A percentile compares a stretch with the other conserved stretches of the same genome.
Evolutionary conservation across 495 filamentous ascomycete genomes (phyloP).

Genomic region (Penicillium canariense): DNA sequence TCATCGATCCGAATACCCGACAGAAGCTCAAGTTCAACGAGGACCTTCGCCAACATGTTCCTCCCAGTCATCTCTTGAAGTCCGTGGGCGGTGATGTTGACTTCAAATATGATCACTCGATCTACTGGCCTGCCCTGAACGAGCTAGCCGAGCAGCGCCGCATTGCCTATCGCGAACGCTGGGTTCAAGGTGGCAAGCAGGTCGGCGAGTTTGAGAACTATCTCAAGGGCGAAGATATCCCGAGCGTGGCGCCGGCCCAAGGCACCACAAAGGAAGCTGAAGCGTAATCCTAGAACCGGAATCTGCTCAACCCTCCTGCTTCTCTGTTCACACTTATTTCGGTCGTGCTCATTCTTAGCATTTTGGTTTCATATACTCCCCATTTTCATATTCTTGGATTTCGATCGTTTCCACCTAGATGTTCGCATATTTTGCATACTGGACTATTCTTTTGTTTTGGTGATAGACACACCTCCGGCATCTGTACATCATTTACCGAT

Average conservation of each 20-base stretch:
- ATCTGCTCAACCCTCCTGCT: too few species aligned
- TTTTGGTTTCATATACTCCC: conserved; percentile 3
- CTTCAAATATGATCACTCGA: conserved; percentile 83
- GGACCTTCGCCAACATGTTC: conserved; percentile 74
- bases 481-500: not conserved
- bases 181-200: conserved; percentile 72
- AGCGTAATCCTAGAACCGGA: not conserved
- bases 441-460: not conserved
- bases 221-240: conserved; percentile 60
- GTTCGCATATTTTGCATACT: not conserved
- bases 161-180: conserved; percentile 59
- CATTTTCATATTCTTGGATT: not conserved
- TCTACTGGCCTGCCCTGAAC: conserved; percentile 85
- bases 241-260: conserved; percentile 32
- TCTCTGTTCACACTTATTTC: not conserved
- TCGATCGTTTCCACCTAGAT: not conserved
- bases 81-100: conserved; percentile 53
- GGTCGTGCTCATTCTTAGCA: not conserved
- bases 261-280: conserved; percentile 1
- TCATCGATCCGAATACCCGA: conserved; percentile 88
- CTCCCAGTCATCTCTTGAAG: conserved; percentile 72
- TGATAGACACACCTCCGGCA: not conserved
- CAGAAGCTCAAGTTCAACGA: conserved; percentile 96
- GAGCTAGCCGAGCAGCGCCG: conserved; percentile 61
- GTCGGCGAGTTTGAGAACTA: conserved; percentile 84